Evolutionary conservation across 2,329 filamentous ascomycete genomes (phyloP), one percentile per base, ranked within the genome.

Genomic region (Colletotrichum sp.): DNA sequence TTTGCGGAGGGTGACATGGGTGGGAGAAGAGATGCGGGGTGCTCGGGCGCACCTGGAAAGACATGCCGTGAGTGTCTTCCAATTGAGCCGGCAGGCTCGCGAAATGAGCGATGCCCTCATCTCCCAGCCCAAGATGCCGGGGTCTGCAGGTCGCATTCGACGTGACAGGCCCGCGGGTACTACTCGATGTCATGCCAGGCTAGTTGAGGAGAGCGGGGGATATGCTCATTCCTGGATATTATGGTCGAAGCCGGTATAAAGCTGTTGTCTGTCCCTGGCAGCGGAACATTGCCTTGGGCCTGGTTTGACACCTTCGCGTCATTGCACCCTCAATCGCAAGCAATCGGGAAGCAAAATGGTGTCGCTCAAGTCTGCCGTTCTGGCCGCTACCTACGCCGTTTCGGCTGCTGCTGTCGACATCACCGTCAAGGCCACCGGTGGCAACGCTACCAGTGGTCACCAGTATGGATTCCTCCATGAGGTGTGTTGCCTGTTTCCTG

Each of bases 391-490:
- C 25, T 75, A 80, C 12, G 79, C 77, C 39, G 57, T 78, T 12
- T 80, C 81, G 30, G 79, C 68, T 69, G 76, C 78, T 34, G 83
- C 85, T 62, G 78, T 87, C 25, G 94, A 84, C 69, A 86, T 88
- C 61, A 80, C 79, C 11, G 84, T 88, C 6, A 81, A 80, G 13
- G 82, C 82, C 4, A 81, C 81, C 3, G 85, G 85, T 8, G 86
- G 87, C 5, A 88, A 88, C 69, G 82, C 80, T 15, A 88, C 87
- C 0, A 86, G 84, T 22, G 85, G 85, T 15, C 85, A 87, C 68
- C 87, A 87, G 72, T 88, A 88, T 78, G 87, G 87, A 1, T 87
- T 88, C 76, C 80, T 88, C 5, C 86, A 88, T 66, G 86, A 88
- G 81, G 86, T 87, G 73, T 52, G 80, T 62, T 3, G 11, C 5